Percentiles rank a stretch among this genome's conserved stretches.
These are phyloP conservation scores for Wallacemonas sp. DNA, from an alignment of 208 protist genomes.

Conservation along the genomic window DNA sequence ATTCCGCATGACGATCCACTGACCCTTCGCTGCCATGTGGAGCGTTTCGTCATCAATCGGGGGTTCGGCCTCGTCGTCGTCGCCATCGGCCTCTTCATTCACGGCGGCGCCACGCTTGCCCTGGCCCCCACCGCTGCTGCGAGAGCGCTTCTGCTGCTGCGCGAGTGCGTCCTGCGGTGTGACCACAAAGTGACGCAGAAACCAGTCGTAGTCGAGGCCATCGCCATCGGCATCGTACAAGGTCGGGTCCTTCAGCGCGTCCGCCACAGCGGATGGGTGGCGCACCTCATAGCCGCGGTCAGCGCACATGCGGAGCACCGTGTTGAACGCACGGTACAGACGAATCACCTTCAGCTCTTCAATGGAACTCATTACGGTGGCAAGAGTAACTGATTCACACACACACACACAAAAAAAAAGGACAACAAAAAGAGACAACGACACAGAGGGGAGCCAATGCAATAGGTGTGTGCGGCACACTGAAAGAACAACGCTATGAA, in stretches of 20 bases:
- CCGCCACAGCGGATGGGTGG: slow-evolving; percentile 70
- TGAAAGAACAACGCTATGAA: too few species aligned
- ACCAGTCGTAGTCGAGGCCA: slow-evolving; percentile 77
- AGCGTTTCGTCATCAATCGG: slow-evolving; percentile 17
- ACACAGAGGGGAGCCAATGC: background rate
- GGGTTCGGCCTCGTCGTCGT: slow-evolving; percentile 16
- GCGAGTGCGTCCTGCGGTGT: slow-evolving; percentile 25
- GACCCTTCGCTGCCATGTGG: slow-evolving; percentile 24
- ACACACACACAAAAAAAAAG: background rate
- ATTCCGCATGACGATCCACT: slow-evolving; percentile 59
- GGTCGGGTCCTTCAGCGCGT: slow-evolving; percentile 41
- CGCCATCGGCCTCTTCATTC: slow-evolving; percentile 28
- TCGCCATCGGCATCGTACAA: slow-evolving; percentile 37
- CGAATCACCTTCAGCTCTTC: slow-evolving; percentile 71
- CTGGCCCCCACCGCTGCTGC: background rate
- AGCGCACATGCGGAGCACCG: slow-evolving; percentile 69
- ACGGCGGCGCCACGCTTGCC: background rate
- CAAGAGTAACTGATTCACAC: too few species aligned
- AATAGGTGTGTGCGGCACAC: too few species aligned
- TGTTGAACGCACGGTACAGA: slow-evolving; percentile 83
- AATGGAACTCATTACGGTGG: slow-evolving; percentile 82
- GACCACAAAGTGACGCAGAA: slow-evolving; percentile 62
- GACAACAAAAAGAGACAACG: background rate
- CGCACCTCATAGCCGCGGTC: slow-evolving; percentile 78
- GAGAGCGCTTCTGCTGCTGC: slow-evolving; percentile 7